These are phyloP conservation scores for Yamadazyma diospyri DNA, from an alignment of 1,139 yeast species.

Conservation along the genomic window DNA sequence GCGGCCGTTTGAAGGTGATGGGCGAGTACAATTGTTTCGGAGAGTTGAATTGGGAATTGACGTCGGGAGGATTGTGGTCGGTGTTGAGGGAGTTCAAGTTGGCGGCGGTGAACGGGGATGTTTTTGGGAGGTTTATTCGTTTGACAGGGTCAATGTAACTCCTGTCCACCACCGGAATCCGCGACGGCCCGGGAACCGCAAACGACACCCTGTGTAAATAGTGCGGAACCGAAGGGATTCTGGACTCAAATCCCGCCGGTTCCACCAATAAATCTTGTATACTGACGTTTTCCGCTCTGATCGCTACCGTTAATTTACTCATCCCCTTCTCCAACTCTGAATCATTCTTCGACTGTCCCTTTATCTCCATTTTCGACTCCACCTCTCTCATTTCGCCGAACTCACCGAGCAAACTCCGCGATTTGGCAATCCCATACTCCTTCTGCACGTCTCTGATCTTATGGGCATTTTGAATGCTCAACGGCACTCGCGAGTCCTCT, in stretches of 20 bases:
- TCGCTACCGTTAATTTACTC: no score
- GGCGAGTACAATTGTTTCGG: conserved; percentile 12
- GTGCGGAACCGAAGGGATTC: conserved; percentile 25
- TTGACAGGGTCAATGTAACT: no score
- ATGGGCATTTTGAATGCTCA: conserved; percentile 32
- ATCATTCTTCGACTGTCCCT: conserved; percentile 14
- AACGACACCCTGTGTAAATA: conserved; percentile 18
- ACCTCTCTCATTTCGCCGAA: no score
- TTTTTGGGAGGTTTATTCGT: no score
- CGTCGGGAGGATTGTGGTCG: conserved; percentile 2
- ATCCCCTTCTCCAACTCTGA: conserved; percentile 3
- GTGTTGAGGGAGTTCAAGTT: conserved; percentile 3
- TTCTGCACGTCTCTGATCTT: conserved; percentile 23
- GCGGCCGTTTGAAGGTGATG: conserved; percentile 7
- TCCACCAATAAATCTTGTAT: conserved; percentile 6
- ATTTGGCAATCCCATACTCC: conserved; percentile 9
- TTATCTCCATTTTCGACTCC: conserved; percentile 17
- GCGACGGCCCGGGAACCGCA: no score
- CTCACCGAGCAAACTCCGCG: conserved; percentile 12
- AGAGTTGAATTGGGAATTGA: conserved; percentile 5
- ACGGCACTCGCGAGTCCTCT: conserved; percentile 28
- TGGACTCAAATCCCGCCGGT: conserved; percentile 11
- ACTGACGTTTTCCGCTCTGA: no score
- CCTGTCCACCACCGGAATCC: no score
- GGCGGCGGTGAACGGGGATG: conserved; percentile 16